Evolutionary conservation across 2,329 filamentous ascomycete species (phyloP), one percentile per base, ranked within the genome.

Genomic region (Neonectria faginata): DNA sequence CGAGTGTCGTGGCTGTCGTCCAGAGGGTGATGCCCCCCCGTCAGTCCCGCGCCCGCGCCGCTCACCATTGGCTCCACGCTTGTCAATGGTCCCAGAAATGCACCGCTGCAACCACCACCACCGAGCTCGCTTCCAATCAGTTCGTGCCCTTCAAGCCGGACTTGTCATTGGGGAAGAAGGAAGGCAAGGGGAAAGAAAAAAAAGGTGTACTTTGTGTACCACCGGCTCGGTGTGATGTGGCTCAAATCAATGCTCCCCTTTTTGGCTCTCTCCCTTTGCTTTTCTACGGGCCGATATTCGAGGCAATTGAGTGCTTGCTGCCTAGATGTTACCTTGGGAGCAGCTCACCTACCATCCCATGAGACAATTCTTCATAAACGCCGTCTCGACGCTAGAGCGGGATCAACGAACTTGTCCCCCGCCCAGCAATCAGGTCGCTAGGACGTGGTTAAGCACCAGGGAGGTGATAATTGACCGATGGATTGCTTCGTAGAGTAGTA

Each of bases 1-100:
- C 60, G 75, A 78, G 66, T 81, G 81, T 83, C 82, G 82, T 84
- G 82, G 82, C 82, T 81, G 75, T 75, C 77, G 74, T 78, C 81
- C 76, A 82, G 79, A 81, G 81, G 81, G 67, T 76, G 71, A 66
- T 53, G 51, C 52, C 56, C 25, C 25, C 59, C 59, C 47, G 50
- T 68, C 66, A 53, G 41, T 42, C 55, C 62, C 68, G 48, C 64
- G 65, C 58, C 71, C 71, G 65, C 70, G 56, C 67, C 60, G 14
- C 27, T 9, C 55, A 29, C 62, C 31, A 72, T 72, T 73, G 71
- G 71, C 36, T 48, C 22, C 33, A 39, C 47, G 29, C 47, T 33
- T 33, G 27, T 25, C 11, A 51, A 51, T 33, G 20, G 53, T 22
- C n/a, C 27, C n/a, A 51, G 48, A 33, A 45, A 25, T 39, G 61